Conservation (phyloP, 192 early-diverging fungal genomes). For the Phlyctochytrium planicorne region DNA sequence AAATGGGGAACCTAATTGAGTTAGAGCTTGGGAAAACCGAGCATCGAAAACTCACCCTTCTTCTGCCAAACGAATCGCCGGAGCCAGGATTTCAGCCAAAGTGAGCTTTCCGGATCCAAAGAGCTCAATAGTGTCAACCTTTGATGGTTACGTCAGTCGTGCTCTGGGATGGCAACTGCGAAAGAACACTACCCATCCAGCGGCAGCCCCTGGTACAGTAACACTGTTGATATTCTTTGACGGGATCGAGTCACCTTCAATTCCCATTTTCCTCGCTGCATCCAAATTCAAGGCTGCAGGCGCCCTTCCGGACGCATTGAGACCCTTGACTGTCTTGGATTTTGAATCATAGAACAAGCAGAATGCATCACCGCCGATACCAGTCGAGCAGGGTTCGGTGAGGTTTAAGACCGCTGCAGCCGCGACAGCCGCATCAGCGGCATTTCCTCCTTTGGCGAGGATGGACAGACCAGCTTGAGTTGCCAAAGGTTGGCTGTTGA, state of each 20-base stretch:
- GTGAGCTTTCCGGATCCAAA: slow-evolving; percentile 66
- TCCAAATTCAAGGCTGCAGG: slow-evolving; percentile 58
- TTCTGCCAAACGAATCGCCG: slow-evolving; percentile 70
- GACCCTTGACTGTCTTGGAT: slow-evolving; percentile 46
- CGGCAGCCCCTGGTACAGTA: slow-evolving; percentile 74
- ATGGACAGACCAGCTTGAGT: slow-evolving; percentile 63
- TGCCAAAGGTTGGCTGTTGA: slow-evolving; percentile 66
- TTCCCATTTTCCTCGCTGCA: slow-evolving; percentile 27
- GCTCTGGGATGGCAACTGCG: no score
- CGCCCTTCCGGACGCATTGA: slow-evolving; percentile 47
- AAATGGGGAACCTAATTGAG: slow-evolving; percentile 15
- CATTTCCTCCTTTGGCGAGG: slow-evolving; percentile 69
- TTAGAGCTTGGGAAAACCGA: slow-evolving; percentile 17
- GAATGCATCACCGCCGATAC: slow-evolving; percentile 80
- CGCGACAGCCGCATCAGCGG: slow-evolving; percentile 63
- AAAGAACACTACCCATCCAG: slow-evolving; percentile 58
- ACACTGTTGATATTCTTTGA: slow-evolving; percentile 13
- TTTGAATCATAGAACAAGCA: slow-evolving; percentile 74
- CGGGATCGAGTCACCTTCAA: slow-evolving; percentile 44
- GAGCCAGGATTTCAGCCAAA: slow-evolving; percentile 56
- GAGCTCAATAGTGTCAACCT: slow-evolving; percentile 49
- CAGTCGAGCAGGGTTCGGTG: slow-evolving; percentile 69
- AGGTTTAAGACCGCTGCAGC: slow-evolving; percentile 69
- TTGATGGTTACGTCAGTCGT: no score
- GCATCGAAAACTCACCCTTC: slow-evolving; percentile 55